Evolutionary conservation across 2,329 filamentous ascomycete genomes (phyloP).

Genomic region (Penicillium sp.): DNA sequence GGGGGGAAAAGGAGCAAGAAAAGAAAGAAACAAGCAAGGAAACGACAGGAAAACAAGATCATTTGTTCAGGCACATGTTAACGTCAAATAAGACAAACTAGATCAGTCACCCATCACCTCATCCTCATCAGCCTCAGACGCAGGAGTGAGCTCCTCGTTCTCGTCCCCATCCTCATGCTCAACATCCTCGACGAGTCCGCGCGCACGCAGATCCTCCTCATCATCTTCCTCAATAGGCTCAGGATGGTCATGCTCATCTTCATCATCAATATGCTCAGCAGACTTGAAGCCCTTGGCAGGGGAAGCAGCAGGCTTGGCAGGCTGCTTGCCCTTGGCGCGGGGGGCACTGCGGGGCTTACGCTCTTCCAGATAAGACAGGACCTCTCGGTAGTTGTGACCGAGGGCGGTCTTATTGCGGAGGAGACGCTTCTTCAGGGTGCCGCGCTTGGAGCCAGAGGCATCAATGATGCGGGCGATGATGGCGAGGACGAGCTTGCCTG

Average conservation of each 20-base stretch:
- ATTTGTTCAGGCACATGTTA: conserved; percentile 11
- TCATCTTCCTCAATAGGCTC: conserved; percentile 41
- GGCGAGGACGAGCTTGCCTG: conserved; percentile 78
- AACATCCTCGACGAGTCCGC: conserved; percentile 42
- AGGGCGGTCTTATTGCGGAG: conserved; percentile 76
- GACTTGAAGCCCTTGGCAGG: conserved; percentile 32
- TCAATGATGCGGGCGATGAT: conserved; percentile 75
- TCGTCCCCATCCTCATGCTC: conserved; percentile 27
- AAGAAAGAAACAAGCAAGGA: not conserved
- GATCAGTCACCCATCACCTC: conserved; percentile 45
- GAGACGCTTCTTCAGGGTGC: conserved; percentile 67
- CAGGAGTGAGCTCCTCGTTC: conserved; percentile 27
- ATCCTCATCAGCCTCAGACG: conserved; percentile 37
- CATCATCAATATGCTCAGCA: conserved; percentile 46
- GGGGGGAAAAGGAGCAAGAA: conserved; percentile 6
- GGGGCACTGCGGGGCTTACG: conserved; percentile 46
- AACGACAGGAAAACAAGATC: not conserved
- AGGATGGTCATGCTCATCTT: conserved; percentile 36
- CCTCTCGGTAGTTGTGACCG: conserved; percentile 80
- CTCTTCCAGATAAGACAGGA: conserved; percentile 76
- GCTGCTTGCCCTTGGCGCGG: conserved; percentile 37
- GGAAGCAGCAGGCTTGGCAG: conserved; percentile 16
- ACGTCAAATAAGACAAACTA: conserved; percentile 9
- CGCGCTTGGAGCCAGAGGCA: conserved; percentile 56
- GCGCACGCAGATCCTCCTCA: conserved; percentile 39